Evolutionary conservation across 306 rosid genomes (phyloP).

Genomic region (Hippophae gyantsensis): DNA sequence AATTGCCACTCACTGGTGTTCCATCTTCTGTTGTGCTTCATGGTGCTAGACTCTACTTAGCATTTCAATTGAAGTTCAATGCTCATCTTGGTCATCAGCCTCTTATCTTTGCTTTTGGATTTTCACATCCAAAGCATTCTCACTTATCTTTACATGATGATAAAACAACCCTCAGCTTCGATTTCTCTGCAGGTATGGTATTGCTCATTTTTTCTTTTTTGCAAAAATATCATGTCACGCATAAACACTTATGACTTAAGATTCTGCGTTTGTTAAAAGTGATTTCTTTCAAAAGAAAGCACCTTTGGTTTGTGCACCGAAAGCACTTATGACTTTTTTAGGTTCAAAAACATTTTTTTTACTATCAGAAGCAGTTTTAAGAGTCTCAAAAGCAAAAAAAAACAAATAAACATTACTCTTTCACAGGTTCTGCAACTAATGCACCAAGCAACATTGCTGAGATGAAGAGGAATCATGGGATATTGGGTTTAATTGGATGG

Average conservation of each 20-base stretch:
- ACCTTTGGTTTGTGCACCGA: too few species aligned
- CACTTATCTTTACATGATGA: slow-evolving; percentile 56
- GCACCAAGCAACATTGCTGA: slow-evolving; percentile 34
- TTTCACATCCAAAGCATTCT: slow-evolving; percentile 43
- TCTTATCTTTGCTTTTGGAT: slow-evolving; percentile 65
- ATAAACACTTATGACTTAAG: too few species aligned
- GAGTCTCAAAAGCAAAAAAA: too few species aligned
- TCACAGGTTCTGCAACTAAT: slow-evolving; percentile 40
- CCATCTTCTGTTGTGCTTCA: slow-evolving; percentile 77
- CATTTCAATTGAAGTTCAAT: slow-evolving; percentile 69
- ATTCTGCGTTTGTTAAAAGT: too few species aligned
- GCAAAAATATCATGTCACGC: too few species aligned
- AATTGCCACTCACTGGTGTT: slow-evolving; percentile 73
- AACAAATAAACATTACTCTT: slow-evolving; percentile 9
- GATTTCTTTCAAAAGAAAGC: too few species aligned
- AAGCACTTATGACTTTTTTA: too few species aligned
- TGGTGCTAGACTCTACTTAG: slow-evolving; percentile 79
- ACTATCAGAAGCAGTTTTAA: too few species aligned
- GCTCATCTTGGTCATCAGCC: slow-evolving; percentile 56
- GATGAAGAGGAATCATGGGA: slow-evolving; percentile 78
- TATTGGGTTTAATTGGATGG: slow-evolving; percentile 79
- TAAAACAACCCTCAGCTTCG: slow-evolving; percentile 50
- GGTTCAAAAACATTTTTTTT: too few species aligned
- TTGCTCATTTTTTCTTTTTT: too few species aligned
- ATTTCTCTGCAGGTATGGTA: slow-evolving; percentile 65